Base-by-base conservation (phyloP, 23 red algal genomes). In the Agarophyton chilense region DNA sequence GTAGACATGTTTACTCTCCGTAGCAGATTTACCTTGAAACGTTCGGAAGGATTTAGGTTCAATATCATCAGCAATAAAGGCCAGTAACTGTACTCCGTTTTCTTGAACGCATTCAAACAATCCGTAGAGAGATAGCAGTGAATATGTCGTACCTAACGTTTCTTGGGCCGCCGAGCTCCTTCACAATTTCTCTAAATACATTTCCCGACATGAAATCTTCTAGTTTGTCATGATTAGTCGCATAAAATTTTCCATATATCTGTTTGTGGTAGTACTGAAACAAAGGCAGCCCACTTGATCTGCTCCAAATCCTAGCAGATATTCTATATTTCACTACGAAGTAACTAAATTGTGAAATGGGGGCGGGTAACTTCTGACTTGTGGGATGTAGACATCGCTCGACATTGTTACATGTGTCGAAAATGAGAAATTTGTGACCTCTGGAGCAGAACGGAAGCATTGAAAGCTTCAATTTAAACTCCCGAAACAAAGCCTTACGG, bases 51-150 rank as follows among this genome's bases (percentile, higher is more conserved):
- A 8, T 17, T 18, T n/a, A 79, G 11, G 32, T 79, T 79, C 33
- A 39, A 36, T 8, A 79, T 57, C 31, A 28, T 40, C 2, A 25
- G 21, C 4, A 79, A 0, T 31, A 56, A 18, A 7, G 4, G 43
- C 45, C 75, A 79, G 47, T 57, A 79, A 18, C 19, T 79, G 49
- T 79, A 39, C 21, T n/a, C n/a, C n/a, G n/a, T n/a, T n/a, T n/a
- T n/a, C n/a, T n/a, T n/a, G n/a, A n/a, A n/a, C n/a, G n/a, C 31
- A 9, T 52, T 41, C 11, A 57, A 45, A 18, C 75, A 45, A 55
- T 79, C 75, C 25, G 75, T 56, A 57, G 75, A 60, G 5, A 79
- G 13, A 25, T n/a, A n/a, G 54, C 50, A 24, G 56, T 2, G 1
- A 79, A 79, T 16, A 79, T 53, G 19, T 77, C 71, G 6, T 77